A percentile compares a stretch with the other conserved stretches of the same genome.
Evolutionary conservation across 768 basidiomycete species (phyloP).

Genomic region (Trametes coccinea): DNA sequence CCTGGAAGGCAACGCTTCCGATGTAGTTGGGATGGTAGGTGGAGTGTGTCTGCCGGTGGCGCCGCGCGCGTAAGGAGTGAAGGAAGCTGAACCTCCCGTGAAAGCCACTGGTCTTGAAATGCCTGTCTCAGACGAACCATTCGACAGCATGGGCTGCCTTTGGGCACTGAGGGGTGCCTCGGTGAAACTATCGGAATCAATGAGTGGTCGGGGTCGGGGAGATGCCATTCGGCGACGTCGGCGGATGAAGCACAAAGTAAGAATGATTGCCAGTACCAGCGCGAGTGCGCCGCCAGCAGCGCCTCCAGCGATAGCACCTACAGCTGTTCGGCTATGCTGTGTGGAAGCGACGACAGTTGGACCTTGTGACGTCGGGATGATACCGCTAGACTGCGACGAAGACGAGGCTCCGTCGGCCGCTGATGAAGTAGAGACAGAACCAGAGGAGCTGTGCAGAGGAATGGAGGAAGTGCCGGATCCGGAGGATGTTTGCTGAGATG

Average conservation of each 20-base stretch:
- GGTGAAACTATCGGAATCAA: not conserved
- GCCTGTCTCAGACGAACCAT: no score
- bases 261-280: not conserved
- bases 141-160: not conserved
- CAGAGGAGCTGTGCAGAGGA: no score
- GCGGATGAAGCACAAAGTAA: not conserved
- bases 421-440: not conserved
- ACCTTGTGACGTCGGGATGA: not conserved
- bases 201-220: not conserved
- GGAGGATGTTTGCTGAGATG: not conserved
- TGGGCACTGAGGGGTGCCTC: not conserved
- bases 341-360: no score
- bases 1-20: no score
- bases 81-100: no score
- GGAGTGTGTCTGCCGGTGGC: no score
- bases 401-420: not conserved
- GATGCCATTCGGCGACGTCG: not conserved
- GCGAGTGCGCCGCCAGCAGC: not conserved
- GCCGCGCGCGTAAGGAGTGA: no score
- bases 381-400: not conserved
- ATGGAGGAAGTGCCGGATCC: no score
- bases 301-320: conserved; percentile 2
- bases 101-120: no score
- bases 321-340: not conserved
- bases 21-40: no score